phyloP scores from a whole-genome alignment of 2,329 filamentous ascomycete species.

The Penicillium griseofulvum region DNA sequence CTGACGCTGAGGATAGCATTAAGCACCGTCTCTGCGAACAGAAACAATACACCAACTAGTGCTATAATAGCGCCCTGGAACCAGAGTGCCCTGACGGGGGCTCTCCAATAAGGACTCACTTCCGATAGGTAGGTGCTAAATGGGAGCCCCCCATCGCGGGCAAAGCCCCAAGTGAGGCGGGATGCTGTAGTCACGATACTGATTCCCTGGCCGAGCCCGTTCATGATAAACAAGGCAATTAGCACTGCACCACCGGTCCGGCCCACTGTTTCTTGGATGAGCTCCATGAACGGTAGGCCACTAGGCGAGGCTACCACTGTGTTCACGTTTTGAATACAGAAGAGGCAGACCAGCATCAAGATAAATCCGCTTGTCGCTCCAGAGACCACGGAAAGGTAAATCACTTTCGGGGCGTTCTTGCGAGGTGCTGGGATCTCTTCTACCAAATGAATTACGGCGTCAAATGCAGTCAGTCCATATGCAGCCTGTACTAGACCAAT shows the following conservation, averaged over 20 bases:
- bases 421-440: conserved; percentile 56
- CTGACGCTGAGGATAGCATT: conserved; percentile 55
- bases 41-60: conserved; percentile 54
- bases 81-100: conserved; percentile 53
- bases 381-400: conserved; percentile 51
- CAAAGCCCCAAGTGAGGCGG: conserved; percentile 54
- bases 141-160: conserved; percentile 50
- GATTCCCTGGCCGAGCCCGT: conserved; percentile 54
- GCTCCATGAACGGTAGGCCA: conserved; percentile 51
- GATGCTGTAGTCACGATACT: conserved; percentile 53
- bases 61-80: conserved; percentile 48
- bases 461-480: conserved; percentile 57
- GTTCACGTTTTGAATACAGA: conserved; percentile 49
- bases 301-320: conserved; percentile 34
- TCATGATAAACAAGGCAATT: conserved; percentile 56
- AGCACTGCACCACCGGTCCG: conserved; percentile 45
- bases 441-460: conserved; percentile 58
- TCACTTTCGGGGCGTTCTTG: conserved; percentile 52
- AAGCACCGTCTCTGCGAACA: conserved; percentile 53
- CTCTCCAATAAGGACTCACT: conserved; percentile 50
- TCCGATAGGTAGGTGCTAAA: conserved; percentile 46
- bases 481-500: conserved; percentile 56
- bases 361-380: conserved; percentile 50
- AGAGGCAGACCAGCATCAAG: conserved; percentile 53
- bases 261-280: conserved; percentile 42